phyloP scores from a whole-genome alignment of 2,329 filamentous ascomycete species.

The Stagonosporopsis chrysanthemi region DNA sequence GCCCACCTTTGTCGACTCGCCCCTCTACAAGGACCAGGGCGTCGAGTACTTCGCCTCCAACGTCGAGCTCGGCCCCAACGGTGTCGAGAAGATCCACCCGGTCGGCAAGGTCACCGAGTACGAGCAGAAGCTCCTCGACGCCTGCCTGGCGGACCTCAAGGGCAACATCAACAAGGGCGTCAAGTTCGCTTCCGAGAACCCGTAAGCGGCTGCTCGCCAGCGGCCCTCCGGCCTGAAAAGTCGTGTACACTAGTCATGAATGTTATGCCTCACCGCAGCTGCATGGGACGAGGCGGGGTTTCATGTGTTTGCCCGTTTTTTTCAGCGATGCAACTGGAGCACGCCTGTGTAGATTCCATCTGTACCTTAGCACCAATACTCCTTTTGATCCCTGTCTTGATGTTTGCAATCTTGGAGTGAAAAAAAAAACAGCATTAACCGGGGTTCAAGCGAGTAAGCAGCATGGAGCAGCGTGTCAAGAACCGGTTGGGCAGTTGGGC shows the following conservation, averaged over 20 bases:
- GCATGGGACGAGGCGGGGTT: constrained; percentile 25
- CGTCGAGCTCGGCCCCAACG: constrained; percentile 95
- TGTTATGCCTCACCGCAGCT: constrained; percentile 26
- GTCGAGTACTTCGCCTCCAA: constrained; percentile 96
- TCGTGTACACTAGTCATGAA: constrained; percentile 43
- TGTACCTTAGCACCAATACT: constrained; percentile 20
- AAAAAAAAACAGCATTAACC: too few species aligned
- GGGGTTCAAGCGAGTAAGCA: too few species aligned
- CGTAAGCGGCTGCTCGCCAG: constrained; percentile 33
- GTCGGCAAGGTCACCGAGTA: constrained; percentile 83
- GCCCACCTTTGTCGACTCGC: constrained; percentile 96
- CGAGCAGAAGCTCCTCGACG: constrained; percentile 91
- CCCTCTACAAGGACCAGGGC: constrained; percentile 98
- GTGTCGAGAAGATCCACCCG: constrained; percentile 91
- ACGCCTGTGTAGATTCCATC: constrained; percentile 30
- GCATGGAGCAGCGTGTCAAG: too few species aligned
- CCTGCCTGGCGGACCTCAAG: constrained; percentile 82
- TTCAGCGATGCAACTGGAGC: constrained; percentile 24
- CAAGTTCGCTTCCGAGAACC: constrained; percentile 69
- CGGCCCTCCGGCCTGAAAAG: background rate
- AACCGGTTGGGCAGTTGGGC: too few species aligned
- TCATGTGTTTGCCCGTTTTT: constrained; percentile 26
- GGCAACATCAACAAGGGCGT: constrained; percentile 95
- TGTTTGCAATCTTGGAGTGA: constrained; percentile 8
- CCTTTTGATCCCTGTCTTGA: background rate